These are phyloP conservation scores for Boletellus ananas DNA, from an alignment of 768 basidiomycete species.

Conservation along the genomic window DNA sequence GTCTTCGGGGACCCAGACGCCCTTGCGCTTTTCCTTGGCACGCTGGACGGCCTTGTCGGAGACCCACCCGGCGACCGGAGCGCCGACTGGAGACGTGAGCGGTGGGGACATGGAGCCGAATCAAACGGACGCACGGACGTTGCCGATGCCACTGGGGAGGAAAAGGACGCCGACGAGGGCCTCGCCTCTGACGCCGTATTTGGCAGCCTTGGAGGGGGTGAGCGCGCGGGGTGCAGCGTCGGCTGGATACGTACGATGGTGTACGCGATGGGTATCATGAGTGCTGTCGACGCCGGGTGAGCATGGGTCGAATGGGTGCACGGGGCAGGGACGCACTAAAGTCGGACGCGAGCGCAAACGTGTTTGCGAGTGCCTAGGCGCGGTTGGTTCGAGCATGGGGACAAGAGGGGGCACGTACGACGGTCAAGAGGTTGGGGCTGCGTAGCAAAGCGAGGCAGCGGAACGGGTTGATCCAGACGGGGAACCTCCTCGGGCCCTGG, in stretches of 20 bases:
- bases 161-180: slow-evolving; percentile 22
- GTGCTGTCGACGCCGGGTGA: slow-evolving; percentile 17
- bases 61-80: slow-evolving; percentile 53
- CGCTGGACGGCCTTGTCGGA: slow-evolving; percentile 52
- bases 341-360: slow-evolving; percentile 25
- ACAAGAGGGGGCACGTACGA: slow-evolving; percentile 51
- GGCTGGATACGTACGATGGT: slow-evolving; percentile 48
- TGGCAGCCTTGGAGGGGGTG: slow-evolving; percentile 42
- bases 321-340: slow-evolving; percentile 31
- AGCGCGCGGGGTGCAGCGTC: not conserved
- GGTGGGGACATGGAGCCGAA: not conserved
- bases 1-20: slow-evolving; percentile 66
- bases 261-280: slow-evolving; percentile 61
- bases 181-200: slow-evolving; percentile 23
- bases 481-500: slow-evolving; percentile 17
- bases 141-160: slow-evolving; percentile 28
- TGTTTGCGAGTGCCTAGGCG: slow-evolving; percentile 42
- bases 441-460: slow-evolving; percentile 46
- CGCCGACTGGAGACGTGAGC: slow-evolving; percentile 43
- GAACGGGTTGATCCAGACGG: slow-evolving; percentile 59
- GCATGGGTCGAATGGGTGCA: not conserved
- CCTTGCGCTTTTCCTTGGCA: slow-evolving; percentile 48
- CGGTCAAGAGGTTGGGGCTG: slow-evolving; percentile 54
- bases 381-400: not conserved
- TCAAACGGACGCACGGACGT: slow-evolving; percentile 12